A percentile compares a stretch with the other conserved stretches of the same genome.
Evolutionary conservation across 495 filamentous ascomycete species (phyloP).

Genomic region (Evernia prunastri): DNA sequence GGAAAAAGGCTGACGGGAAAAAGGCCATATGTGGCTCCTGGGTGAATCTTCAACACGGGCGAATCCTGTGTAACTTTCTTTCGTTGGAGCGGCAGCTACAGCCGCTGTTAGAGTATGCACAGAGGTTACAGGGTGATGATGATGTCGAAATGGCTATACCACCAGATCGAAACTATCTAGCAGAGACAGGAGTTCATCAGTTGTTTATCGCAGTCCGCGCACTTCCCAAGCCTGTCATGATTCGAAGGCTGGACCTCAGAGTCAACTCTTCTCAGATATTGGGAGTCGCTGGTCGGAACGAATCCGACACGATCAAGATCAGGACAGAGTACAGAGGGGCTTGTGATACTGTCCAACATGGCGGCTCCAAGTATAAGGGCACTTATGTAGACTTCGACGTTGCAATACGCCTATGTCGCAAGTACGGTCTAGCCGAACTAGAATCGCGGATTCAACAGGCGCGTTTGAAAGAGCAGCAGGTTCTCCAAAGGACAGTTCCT

Average conservation of each 20-base stretch:
- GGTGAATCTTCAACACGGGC: slow-evolving; percentile 1
- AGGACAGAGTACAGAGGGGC: not conserved
- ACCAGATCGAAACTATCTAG: not conserved
- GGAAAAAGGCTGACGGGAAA: not conserved
- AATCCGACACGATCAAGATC: not conserved
- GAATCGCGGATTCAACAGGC: not conserved
- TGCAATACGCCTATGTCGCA: not conserved
- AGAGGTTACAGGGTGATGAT: slow-evolving; percentile 4
- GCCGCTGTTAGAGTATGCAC: slow-evolving; percentile 6
- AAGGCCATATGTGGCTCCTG: not conserved
- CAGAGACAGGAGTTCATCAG: not conserved
- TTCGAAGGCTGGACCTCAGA: slow-evolving; percentile 4
- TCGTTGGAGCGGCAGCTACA: slow-evolving; percentile 6
- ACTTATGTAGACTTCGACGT: not conserved
- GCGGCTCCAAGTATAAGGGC: not conserved
- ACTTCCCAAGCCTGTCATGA: not conserved
- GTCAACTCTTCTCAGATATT: not conserved
- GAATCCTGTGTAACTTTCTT: slow-evolving; percentile 10
- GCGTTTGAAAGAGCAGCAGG: not conserved
- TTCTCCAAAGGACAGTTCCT: not conserved
- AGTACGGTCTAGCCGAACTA: not conserved
- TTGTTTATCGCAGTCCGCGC: slow-evolving; percentile 2
- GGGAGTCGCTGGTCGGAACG: not conserved
- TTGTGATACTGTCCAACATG: not conserved
- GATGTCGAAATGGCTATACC: not conserved